These are phyloP conservation scores for Malassezia brasiliensis DNA, from an alignment of 1,284 basidiomycete species.

Conservation along the genomic window DNA sequence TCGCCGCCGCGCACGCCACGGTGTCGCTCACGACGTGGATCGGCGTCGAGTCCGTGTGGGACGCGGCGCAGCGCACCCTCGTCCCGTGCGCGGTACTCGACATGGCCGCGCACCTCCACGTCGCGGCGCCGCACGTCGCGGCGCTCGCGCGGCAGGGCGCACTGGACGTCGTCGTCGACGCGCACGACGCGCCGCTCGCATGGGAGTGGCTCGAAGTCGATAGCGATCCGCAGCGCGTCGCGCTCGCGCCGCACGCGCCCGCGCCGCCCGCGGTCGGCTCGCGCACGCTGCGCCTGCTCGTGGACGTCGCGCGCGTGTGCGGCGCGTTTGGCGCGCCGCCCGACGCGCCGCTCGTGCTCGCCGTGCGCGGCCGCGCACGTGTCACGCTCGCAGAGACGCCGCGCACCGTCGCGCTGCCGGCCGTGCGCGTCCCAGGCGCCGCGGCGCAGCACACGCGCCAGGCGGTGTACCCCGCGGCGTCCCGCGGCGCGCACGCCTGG, in stretches of 20 bases:
- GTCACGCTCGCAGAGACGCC: neutral
- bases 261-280: neutral
- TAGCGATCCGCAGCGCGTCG: neutral
- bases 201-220: slow-evolving; percentile 3
- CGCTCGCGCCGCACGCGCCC: neutral
- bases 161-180: neutral
- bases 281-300: neutral
- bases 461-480: neutral
- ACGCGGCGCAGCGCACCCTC: neutral
- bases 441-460: neutral
- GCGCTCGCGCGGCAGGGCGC: neutral
- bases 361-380: neutral
- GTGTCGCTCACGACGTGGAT: neutral
- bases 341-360: neutral
- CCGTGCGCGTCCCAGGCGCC: neutral
- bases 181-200: neutral
- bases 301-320: slow-evolving; percentile 1
- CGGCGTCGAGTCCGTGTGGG: neutral
- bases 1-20: neutral
- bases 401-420: neutral
- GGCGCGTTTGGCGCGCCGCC: slow-evolving; percentile 2
- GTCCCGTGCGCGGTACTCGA: neutral
- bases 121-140: neutral
- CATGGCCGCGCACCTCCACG: neutral
- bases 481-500: neutral